These are phyloP conservation scores for Hortiboletus campestris DNA, from an alignment of 768 basidiomycete species.

Conservation along the genomic window DNA sequence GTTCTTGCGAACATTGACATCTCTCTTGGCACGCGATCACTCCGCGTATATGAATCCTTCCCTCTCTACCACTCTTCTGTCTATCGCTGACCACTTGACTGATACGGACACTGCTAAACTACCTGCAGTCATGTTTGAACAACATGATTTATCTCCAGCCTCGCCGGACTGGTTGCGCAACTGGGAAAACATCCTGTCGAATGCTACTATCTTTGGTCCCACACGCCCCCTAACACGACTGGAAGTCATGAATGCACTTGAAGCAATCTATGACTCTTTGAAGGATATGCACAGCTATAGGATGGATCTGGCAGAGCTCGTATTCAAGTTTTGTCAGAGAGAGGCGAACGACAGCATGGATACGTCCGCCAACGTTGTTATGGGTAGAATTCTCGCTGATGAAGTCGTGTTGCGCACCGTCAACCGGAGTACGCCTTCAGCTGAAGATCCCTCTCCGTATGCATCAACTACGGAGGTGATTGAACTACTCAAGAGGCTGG, in stretches of 20 bases:
- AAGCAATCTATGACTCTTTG: constrained; percentile 60
- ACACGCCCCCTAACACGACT: constrained; percentile 51
- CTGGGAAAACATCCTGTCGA: constrained; percentile 59
- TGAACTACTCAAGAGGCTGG: constrained; percentile 42
- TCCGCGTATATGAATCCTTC: constrained; percentile 55
- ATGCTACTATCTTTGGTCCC: constrained; percentile 42
- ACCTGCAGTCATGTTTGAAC: constrained; percentile 59
- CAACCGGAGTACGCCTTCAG: constrained; percentile 33
- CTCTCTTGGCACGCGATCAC: constrained; percentile 63
- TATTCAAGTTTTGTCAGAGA: constrained; percentile 49
- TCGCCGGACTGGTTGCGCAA: constrained; percentile 69
- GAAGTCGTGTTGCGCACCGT: constrained; percentile 59
- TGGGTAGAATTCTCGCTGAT: constrained; percentile 65
- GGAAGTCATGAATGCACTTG: constrained; percentile 56
- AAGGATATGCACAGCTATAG: constrained; percentile 70
- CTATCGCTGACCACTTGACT: constrained; percentile 64
- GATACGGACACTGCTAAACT: constrained; percentile 66
- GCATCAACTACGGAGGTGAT: constrained; percentile 31
- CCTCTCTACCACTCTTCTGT: constrained; percentile 61
- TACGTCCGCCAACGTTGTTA: constrained; percentile 28
- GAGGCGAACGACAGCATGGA: constrained; percentile 31
- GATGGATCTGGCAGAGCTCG: constrained; percentile 49
- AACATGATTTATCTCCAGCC: constrained; percentile 68
- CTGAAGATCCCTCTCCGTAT: constrained; percentile 18
- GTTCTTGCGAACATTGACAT: constrained; percentile 59